Base-by-base conservation (phyloP, 805 yeast genomes). In the Yamadazyma philogaea region DNA sequence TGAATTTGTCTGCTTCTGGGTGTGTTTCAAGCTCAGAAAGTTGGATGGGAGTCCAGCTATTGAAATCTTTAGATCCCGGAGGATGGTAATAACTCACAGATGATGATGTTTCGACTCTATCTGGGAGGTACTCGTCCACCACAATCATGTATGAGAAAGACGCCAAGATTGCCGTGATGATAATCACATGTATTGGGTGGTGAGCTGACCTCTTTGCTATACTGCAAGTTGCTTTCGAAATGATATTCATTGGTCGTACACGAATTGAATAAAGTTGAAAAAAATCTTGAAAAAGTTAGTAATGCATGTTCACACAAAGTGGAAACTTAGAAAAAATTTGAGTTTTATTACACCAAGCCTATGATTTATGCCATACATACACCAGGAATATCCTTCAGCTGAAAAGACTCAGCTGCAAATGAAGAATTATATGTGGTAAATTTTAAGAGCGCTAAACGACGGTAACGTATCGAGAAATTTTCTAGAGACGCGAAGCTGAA, bases 141-240 rank as follows among this genome's bases (percentile, higher is more conserved):
- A 83, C 76, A 3, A 90, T 76, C 45, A 90, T 72, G 60, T 90
- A 91, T 7, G 91, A 84, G 40, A 86, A 66, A 3, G 96, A 83
- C 2, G 95, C 93, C 31, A 87, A 60, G 37, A 89, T 64, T 11
- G 91, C 74, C 5, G 88, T 77, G 43, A 79, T 56, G 36, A 88
- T 79, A 40, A 90, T 81, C 42, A 88, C 77, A 63, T 90, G 98
- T 51, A 91, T 87, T 14, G 99, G 99, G 57, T 82, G 77, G 46
- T 78, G 77, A 11, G 96, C 93, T 40, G 91, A 79, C 17, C 74
- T 60, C 44, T 68, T 69, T 35, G 86, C 84, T 40, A 80, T 31
- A 8, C 33, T 42, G 41, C 44, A 41, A 30, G 38, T 37, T 6
- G 32, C 20, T 32, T 16, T 31, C 16, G 42, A 30, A 33, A 39